Base-by-base conservation (phyloP, 306 rosid species). In the Corylus americana region DNA sequence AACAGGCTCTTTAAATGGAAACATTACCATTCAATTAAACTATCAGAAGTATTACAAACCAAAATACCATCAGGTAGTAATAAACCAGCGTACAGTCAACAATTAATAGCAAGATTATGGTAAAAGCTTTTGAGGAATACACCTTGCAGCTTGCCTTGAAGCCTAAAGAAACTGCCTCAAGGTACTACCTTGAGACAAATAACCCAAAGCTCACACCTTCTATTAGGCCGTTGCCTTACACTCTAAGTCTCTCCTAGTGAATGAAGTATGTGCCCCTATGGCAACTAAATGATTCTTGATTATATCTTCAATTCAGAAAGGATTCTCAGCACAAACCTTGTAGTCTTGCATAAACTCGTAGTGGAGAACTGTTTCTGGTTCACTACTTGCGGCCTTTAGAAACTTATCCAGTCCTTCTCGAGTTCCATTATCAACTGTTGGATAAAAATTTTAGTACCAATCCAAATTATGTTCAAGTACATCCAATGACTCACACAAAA, bases 321-420 rank as follows among this genome's bases (percentile, higher is more conserved):
- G 66, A 25, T 20, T 57, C 80, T 55, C 22, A 76, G 58, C 27
- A 69, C 82, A 75, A 84, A 94, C 98, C 98, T 95, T 92, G 87
- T 92, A 95, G 83, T 95, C 98, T 89, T 95, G 98, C 98, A 92
- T 95, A 87, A 95, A 95, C 86, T 95, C 98, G 0, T 95, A 95
- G 85, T 95, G 98, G 62, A 95, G 97, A 86, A 95, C 98, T 64
- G 97, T 95, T 78, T 92, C 98, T 11, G 98, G 97, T 74, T 92
- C 88, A 49, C 77, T 73, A 83, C 98, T 95, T 10, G 98, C 98
- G 73, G 98, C 98, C 74, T 90, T 92, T 35, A 95, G 89, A 88
- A 95, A 95, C 86, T 95, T 95, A 83, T 95, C 97, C 55, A 95
- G 89, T 74, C 98, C 98, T 86, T 89, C 94, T 78, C 98, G 88